Evolutionary conservation across 148 eudicot genomes (phyloP).

Genomic region (Fagopyrum esculentum): DNA sequence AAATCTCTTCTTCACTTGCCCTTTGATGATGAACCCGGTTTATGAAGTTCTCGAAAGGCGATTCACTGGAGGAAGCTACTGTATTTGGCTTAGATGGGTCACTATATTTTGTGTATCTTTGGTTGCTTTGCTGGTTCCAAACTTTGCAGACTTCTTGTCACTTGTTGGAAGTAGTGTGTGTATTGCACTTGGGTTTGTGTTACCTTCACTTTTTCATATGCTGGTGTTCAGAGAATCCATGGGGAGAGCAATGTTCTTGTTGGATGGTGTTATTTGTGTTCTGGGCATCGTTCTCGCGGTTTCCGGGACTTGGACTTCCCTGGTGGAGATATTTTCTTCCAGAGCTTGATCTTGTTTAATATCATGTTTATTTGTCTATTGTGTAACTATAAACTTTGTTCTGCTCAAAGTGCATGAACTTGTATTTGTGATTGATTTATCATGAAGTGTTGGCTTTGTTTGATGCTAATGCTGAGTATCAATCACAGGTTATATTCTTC

Average conservation of each 20-base stretch:
- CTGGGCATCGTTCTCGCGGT: slow-evolving; percentile 52
- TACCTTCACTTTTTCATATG: slow-evolving; percentile 74
- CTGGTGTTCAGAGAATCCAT: slow-evolving; percentile 51
- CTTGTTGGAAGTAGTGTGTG: slow-evolving; percentile 86
- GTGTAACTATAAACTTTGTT: not conserved
- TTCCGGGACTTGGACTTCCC: slow-evolving; percentile 63
- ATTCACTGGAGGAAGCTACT: slow-evolving; percentile 45
- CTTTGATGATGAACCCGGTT: slow-evolving; percentile 89
- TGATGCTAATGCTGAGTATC: not conserved
- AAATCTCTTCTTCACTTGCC: slow-evolving; percentile 62
- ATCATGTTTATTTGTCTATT: not conserved
- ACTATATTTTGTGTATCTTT: slow-evolving; percentile 44
- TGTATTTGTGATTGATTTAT: not conserved
- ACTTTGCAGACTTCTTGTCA: slow-evolving; percentile 81
- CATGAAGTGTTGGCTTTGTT: not conserved
- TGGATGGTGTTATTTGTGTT: slow-evolving; percentile 40
- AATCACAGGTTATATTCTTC: not conserved
- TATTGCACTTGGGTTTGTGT: slow-evolving; percentile 62
- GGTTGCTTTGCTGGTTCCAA: slow-evolving; percentile 68
- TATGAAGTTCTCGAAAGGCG: slow-evolving; percentile 76
- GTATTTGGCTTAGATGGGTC: slow-evolving; percentile 67
- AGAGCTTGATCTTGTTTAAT: slow-evolving; percentile 25
- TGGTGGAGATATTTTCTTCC: slow-evolving; percentile 42
- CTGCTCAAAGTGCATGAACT: not conserved
- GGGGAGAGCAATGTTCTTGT: slow-evolving; percentile 24